Conservation (phyloP, 768 basidiomycete species). For the Symmetrospora coprosmae region DNA sequence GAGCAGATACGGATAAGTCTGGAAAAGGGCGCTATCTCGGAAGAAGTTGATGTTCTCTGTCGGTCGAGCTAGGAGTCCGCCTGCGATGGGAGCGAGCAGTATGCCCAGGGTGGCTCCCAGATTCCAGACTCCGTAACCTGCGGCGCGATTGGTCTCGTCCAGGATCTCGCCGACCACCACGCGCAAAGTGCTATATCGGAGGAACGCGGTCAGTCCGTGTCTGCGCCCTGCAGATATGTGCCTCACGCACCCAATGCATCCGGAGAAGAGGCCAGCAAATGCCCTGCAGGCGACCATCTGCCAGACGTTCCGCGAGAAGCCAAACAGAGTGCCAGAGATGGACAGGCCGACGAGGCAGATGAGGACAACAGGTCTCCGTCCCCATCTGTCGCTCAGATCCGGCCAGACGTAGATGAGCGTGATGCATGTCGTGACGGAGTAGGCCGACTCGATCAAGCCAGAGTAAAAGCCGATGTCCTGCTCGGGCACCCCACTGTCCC, state of each 20-base stretch:
- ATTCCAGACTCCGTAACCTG: background rate
- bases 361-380: background rate
- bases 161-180: background rate
- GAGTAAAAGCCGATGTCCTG: background rate
- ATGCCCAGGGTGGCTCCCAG: background rate
- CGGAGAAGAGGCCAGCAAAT: background rate
- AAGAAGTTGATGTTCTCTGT: background rate
- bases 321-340: background rate
- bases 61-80: background rate
- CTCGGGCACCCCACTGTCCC: background rate
- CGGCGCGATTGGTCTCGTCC: background rate
- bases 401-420: background rate
- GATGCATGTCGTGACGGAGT: background rate
- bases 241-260: background rate
- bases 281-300: background rate
- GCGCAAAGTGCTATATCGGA: background rate
- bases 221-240: background rate
- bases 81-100: background rate
- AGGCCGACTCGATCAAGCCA: background rate
- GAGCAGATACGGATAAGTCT: background rate
- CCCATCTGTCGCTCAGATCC: background rate
- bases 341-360: background rate
- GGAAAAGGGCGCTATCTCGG: background rate
- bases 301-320: background rate
- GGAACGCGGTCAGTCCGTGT: background rate